phyloP scores from a whole-genome alignment of 345 rosid species.

The Aethionema arabicum region DNA sequence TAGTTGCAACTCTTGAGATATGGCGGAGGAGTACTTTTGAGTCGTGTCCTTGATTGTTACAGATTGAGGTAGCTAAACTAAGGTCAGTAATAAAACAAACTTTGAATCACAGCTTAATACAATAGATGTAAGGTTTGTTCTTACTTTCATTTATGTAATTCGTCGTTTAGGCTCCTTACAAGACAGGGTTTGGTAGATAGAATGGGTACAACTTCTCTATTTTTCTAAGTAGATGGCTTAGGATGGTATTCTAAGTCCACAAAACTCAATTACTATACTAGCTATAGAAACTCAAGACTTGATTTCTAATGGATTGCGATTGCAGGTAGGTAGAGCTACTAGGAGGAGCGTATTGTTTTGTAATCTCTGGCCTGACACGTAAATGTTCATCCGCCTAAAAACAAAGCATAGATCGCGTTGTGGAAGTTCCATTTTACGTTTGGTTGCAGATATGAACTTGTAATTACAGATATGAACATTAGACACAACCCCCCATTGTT shows the following conservation, averaged over 20 bases:
- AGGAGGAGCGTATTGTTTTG: constrained; percentile 15
- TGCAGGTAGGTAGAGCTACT: constrained; percentile 29
- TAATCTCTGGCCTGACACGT: constrained; percentile 12
- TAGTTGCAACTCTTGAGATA: constrained; percentile 20
- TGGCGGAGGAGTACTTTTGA: constrained; percentile 14
- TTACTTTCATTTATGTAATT: too few species aligned
- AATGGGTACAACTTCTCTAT: too few species aligned
- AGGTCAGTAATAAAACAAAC: constrained; percentile 11
- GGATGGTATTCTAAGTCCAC: too few species aligned
- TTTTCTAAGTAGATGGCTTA: too few species aligned
- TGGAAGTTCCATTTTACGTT: neutral
- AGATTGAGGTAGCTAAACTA: constrained; percentile 18
- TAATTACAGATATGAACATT: constrained; percentile 27
- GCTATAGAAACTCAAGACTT: neutral
- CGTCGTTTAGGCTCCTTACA: too few species aligned
- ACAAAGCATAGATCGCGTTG: constrained; percentile 12
- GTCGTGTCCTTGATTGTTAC: constrained; percentile 25
- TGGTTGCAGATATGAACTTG: constrained; percentile 21
- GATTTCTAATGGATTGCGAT: constrained; percentile 11
- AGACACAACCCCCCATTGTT: neutral
- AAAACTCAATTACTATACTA: too few species aligned
- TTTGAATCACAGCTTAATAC: too few species aligned
- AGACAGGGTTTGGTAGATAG: too few species aligned
- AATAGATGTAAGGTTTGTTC: too few species aligned
- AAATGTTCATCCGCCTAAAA: constrained; percentile 13